phyloP scores from a whole-genome alignment of 192 early-diverging fungal genomes.

The Spizellomyces punctatus region DNA sequence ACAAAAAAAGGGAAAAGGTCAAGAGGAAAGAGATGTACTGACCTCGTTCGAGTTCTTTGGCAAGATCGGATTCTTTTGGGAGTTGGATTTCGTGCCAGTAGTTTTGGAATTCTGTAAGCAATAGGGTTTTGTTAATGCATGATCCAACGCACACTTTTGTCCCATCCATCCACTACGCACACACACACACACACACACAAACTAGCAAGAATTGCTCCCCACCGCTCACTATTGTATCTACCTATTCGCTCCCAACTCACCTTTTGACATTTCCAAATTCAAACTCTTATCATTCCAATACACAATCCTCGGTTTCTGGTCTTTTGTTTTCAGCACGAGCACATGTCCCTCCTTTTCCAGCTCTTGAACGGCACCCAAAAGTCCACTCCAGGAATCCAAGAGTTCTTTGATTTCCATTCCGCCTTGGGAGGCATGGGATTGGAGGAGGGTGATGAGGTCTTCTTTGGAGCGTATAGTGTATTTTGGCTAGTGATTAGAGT shows the following conservation, averaged over 20 bases:
- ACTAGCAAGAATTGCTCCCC: too few species aligned
- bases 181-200: too few species aligned
- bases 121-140: background rate
- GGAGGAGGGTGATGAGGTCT: slow-evolving; percentile 19
- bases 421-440: slow-evolving; percentile 1
- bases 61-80: slow-evolving; percentile 74
- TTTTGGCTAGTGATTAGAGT: slow-evolving; percentile 17
- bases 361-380: slow-evolving; percentile 23
- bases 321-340: slow-evolving; percentile 20
- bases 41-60: slow-evolving; percentile 68
- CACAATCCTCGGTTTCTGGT: slow-evolving; percentile 18
- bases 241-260: background rate
- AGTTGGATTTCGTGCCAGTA: slow-evolving; percentile 71
- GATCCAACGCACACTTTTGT: background rate
- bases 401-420: slow-evolving; percentile 31
- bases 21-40: background rate
- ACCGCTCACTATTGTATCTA: background rate
- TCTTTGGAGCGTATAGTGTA: slow-evolving; percentile 28
- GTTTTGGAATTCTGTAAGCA: slow-evolving; percentile 61
- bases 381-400: slow-evolving; percentile 25
- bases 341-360: slow-evolving; percentile 25
- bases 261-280: slow-evolving; percentile 28
- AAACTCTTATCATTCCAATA: slow-evolving; percentile 23
- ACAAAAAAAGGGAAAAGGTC: background rate
- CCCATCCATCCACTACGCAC: too few species aligned